phyloP scores from a whole-genome alignment of 441 rosid species.

The Corymbia calophylla region DNA sequence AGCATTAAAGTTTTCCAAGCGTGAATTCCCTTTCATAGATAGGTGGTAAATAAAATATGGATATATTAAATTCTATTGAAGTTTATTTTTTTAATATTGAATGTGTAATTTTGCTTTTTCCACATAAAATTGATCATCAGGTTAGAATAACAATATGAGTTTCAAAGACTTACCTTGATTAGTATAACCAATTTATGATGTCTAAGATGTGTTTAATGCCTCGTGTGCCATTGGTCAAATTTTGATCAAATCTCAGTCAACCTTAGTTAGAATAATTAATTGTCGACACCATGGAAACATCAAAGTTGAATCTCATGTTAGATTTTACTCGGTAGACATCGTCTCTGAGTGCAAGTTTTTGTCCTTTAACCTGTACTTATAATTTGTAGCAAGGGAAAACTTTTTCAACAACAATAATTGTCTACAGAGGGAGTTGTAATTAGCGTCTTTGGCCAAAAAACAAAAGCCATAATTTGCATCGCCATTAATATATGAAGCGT shows the following conservation, averaged over 20 bases:
- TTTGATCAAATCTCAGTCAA: background rate
- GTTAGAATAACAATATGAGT: background rate
- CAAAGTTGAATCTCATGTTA: background rate
- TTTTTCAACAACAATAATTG: background rate
- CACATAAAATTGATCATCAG: background rate
- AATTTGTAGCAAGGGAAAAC: background rate
- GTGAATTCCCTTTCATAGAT: background rate
- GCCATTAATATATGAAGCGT: background rate
- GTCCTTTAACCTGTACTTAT: background rate
- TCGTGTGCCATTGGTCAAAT: background rate
- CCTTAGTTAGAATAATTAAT: background rate
- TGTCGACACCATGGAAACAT: background rate
- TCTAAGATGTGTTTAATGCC: background rate
- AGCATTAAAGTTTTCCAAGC: background rate
- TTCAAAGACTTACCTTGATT: background rate
- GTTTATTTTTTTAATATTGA: background rate
- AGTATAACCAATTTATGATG: background rate
- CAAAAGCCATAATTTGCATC: background rate
- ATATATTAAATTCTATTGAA: background rate
- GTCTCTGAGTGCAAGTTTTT: too few relatives aligned
- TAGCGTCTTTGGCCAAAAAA: background rate
- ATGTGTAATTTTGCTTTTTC: background rate
- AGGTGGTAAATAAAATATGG: background rate
- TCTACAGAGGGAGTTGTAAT: background rate
- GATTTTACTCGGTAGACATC: background rate